Conservation (phyloP, 805 yeast genomes). For the Pichia scutulata region DNA sequence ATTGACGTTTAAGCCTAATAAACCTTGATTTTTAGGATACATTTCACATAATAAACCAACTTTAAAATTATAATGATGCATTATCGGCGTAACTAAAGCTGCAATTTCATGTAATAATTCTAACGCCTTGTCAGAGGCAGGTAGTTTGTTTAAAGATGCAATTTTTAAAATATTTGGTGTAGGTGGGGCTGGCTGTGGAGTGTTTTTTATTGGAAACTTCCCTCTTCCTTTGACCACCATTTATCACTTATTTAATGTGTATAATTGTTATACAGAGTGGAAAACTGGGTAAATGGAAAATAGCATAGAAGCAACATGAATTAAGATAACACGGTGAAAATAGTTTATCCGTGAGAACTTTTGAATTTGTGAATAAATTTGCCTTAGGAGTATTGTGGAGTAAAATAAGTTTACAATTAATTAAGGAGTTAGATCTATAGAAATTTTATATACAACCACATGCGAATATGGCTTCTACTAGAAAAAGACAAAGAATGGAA, state of each 20-base stretch:
- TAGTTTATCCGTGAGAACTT: no score
- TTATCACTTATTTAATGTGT: background rate
- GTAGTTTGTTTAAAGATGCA: conserved; percentile 42
- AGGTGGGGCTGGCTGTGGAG: conserved; percentile 25
- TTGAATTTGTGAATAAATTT: no score
- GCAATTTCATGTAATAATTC: conserved; percentile 64
- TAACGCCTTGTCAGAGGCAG: conserved; percentile 41
- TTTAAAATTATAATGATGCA: conserved; percentile 56
- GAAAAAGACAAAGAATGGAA: background rate
- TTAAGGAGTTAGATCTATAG: background rate
- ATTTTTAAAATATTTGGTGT: conserved; percentile 25
- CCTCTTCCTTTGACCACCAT: conserved; percentile 25
- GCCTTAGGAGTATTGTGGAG: no score
- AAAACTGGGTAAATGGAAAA: no score
- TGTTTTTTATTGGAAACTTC: conserved; percentile 5
- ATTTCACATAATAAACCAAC: conserved; percentile 72
- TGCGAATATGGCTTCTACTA: background rate
- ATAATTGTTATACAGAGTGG: background rate
- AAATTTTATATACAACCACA: background rate
- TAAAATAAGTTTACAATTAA: background rate
- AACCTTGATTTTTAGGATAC: conserved; percentile 56
- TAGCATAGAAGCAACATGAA: no score
- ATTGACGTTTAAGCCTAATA: conserved; percentile 80
- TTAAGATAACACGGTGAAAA: no score
- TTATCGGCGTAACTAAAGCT: conserved; percentile 65